Base-by-base conservation (phyloP, 108 stramenopile genomes). In the Cylindrotheca closterium region DNA sequence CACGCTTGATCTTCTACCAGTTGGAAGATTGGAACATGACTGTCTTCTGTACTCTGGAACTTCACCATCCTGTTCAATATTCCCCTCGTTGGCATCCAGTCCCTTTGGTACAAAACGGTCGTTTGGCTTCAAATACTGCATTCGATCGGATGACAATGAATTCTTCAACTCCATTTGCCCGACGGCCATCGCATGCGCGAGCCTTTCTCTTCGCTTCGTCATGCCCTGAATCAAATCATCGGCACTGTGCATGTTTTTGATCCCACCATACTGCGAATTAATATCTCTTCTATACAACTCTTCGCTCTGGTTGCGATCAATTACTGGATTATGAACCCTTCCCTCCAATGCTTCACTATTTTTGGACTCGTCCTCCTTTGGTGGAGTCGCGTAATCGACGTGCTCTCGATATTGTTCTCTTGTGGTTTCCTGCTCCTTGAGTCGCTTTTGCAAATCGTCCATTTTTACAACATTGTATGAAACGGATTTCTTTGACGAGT, bases 131-230 rank as follows among this genome's bases (percentile, higher is more conserved):
- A 49, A 25, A 10, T 23, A 51, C 50, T 31, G 27, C 27, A 3
- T 32, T 17, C 28, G 12, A 17, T 51, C 51, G 30, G 25, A 19
- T 25, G 28, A 29, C 31, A 30, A 32, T 29, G 24, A 19, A 28
- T 63, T 19, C 5, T 12, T 29, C 3, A 63, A 18, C 29, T 63
- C 50, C 4, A 46, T 12, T 32, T 51, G 62, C 4, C 62, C 62
- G 22, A 10, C 19, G 8, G 50, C 51, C 62, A 63, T 63, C 12
- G 62, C 62, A 31, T 51, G 31, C 27, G 21, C 28, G 4, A 63
- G 62, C 22, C 33, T 47, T 31, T 63, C 51, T 31, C 62, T 25
- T 5, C 50, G 50, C 50, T 29, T 47, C 31, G 50, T 50, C 25
- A 63, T 51, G 4, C 19, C 15, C n/a, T 28, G 23, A 30, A 51